These are phyloP conservation scores for Starmera caribaea DNA, from an alignment of 805 yeast genomes.

Conservation along the genomic window DNA sequence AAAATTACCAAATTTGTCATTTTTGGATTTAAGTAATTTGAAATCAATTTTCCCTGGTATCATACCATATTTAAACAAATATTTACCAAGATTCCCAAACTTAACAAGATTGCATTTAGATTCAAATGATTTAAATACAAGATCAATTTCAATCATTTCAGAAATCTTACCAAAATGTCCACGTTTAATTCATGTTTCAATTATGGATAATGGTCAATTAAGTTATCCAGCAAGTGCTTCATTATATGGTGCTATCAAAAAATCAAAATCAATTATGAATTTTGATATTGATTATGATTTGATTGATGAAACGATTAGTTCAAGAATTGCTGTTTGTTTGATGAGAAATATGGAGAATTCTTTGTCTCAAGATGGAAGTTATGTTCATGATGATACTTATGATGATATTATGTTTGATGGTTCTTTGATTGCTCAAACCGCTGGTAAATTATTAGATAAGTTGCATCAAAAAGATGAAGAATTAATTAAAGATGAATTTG, in stretches of 20 bases:
- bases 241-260: slow-evolving; percentile 58
- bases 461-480: slow-evolving; percentile 17
- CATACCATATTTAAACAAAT: slow-evolving; percentile 45
- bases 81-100: slow-evolving; percentile 58
- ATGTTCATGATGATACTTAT: slow-evolving; percentile 20
- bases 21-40: slow-evolving; percentile 68
- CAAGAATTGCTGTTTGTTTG: slow-evolving; percentile 67
- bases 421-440: slow-evolving; percentile 61
- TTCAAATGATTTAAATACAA: slow-evolving; percentile 46
- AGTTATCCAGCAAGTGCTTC: slow-evolving; percentile 55
- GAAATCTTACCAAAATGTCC: slow-evolving; percentile 63
- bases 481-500: slow-evolving; percentile 27
- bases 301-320: slow-evolving; percentile 53
- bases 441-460: slow-evolving; percentile 49
- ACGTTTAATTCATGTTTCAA: slow-evolving; percentile 56
- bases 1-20: slow-evolving; percentile 48
- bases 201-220: slow-evolving; percentile 50
- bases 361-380: slow-evolving; percentile 25
- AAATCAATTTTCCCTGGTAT: slow-evolving; percentile 56
- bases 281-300: slow-evolving; percentile 57
- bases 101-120: slow-evolving; percentile 66
- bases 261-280: slow-evolving; percentile 53
- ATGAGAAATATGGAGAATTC: slow-evolving; percentile 72
- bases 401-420: slow-evolving; percentile 73
- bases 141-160: slow-evolving; percentile 49